Conservation (phyloP, 1,284 basidiomycete species). For the Marasmius oreades region DNA sequence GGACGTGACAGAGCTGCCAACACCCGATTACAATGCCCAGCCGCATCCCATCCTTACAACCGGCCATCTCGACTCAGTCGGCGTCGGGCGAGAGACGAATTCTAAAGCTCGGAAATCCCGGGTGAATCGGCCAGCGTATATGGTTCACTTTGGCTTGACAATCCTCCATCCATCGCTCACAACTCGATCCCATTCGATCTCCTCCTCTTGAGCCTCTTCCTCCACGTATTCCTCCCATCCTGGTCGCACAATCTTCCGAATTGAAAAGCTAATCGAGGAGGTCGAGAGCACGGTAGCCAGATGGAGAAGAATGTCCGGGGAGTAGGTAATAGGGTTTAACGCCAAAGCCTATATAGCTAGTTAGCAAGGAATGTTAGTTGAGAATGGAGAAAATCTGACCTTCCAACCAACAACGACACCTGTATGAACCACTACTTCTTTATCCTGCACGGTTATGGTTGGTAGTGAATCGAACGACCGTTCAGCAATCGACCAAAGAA, state of each 20-base stretch:
- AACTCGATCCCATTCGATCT: background rate
- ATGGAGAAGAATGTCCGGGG: conserved; percentile 7
- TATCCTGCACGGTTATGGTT: background rate
- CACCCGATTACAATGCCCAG: no score
- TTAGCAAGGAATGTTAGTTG: background rate
- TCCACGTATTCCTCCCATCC: conserved; percentile 1
- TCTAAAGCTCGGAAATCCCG: no score
- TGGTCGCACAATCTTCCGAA: conserved; percentile 1
- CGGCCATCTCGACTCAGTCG: no score
- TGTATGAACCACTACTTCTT: background rate
- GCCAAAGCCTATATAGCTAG: conserved; percentile 1
- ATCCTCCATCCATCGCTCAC: background rate
- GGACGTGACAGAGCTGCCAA: no score
- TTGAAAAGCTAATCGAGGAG: background rate
- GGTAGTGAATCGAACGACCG: background rate
- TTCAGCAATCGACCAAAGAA: background rate
- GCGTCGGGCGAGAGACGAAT: no score
- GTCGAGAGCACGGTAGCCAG: background rate
- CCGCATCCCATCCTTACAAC: no score
- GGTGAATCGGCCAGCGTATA: no score
- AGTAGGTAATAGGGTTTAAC: conserved; percentile 4
- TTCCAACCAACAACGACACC: conserved; percentile 1
- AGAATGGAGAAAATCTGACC: background rate
- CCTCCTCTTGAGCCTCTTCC: background rate
- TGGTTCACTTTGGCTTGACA: background rate